Conservation (phyloP, 1,284 basidiomycete genomes). For the Chondrostereum purpureum region DNA sequence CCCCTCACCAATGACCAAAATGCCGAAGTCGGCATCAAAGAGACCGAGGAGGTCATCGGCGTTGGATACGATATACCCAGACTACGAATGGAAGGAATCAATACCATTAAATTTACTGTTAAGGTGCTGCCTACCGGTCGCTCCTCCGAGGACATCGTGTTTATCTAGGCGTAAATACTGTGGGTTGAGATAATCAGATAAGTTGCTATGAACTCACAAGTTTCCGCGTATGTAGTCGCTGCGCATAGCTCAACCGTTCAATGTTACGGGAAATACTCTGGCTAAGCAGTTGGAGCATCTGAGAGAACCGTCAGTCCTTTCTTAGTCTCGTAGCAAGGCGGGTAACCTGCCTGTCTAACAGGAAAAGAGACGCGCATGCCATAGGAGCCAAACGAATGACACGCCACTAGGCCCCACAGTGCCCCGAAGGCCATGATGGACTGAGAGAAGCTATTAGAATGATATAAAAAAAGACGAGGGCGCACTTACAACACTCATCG, state of each 20-base stretch:
- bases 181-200: constrained; percentile 1
- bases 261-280: constrained; percentile 83
- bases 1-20: constrained; percentile 81
- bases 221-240: constrained; percentile 73
- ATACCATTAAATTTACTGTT: not conserved
- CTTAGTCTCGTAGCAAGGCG: too few relatives aligned
- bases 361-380: constrained; percentile 86
- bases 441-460: constrained; percentile 23
- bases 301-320: too few relatives aligned
- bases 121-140: constrained; percentile 41
- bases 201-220: constrained; percentile 32
- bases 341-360: constrained; percentile 47
- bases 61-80: constrained; percentile 84
- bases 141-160: constrained; percentile 65
- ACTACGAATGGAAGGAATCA: constrained; percentile 40
- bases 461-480: constrained; percentile 3
- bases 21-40: constrained; percentile 83
- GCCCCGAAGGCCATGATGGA: constrained; percentile 82
- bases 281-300: constrained; percentile 76
- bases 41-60: constrained; percentile 77
- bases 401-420: constrained; percentile 82
- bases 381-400: constrained; percentile 74
- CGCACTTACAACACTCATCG: constrained; percentile 71
- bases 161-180: constrained; percentile 46
- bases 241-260: constrained; percentile 77